These are phyloP conservation scores for sweet orange (Citrus sinensis) DNA, from an alignment of 345 rosid species.

Conservation along the genomic window DVS_A1.0 CM039163.1:6770001-6770500, in stretches of 20 bases:
- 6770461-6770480: constrained; percentile 42
- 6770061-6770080: background rate
- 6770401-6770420: constrained; percentile 18
- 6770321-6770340: background rate
- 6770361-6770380: background rate
- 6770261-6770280: background rate
- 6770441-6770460: constrained; percentile 98
- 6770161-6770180: background rate
- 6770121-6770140: background rate
- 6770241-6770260: background rate
- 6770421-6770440: constrained; percentile 72
- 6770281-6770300: background rate
- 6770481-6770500: constrained; percentile 67
- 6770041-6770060: background rate
- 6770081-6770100: background rate
- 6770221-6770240: background rate
- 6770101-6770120: background rate
- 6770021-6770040: too few species aligned
- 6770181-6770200: background rate
- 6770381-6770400: constrained; percentile 9
- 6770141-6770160: background rate
- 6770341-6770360: background rate
- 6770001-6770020: background rate
- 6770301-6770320: background rate
- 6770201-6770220: background rate